phyloP scores from a whole-genome alignment of 202 grass and related monocot species.

The Carex sylvatica region DNA sequence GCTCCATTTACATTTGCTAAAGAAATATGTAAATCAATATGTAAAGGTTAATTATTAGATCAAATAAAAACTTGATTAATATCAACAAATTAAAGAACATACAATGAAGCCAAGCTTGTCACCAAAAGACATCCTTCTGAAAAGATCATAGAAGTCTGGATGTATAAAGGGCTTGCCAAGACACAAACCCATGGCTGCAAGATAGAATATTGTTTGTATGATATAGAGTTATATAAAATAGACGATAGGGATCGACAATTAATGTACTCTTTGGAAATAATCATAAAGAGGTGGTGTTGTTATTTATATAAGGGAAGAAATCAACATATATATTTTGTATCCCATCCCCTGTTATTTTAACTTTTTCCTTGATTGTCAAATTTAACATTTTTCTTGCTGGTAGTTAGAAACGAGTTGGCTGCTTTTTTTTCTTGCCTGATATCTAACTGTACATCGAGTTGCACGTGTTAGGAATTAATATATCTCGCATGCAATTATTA shows the following conservation, averaged over 20 bases:
- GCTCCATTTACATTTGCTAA: background rate
- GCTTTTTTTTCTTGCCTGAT: too few species aligned
- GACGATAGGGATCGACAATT: background rate
- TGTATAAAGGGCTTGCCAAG: conserved; percentile 33
- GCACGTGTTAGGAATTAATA: too few species aligned
- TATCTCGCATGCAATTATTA: too few species aligned
- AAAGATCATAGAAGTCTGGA: conserved; percentile 28
- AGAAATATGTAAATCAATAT: background rate
- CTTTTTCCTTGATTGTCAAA: too few species aligned
- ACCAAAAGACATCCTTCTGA: conserved; percentile 35
- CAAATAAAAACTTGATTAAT: background rate
- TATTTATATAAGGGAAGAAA: background rate
- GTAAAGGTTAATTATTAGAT: background rate
- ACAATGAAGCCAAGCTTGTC: conserved; percentile 44
- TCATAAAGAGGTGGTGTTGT: too few species aligned
- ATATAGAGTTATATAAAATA: background rate
- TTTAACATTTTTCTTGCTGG: too few species aligned
- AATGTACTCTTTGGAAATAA: background rate
- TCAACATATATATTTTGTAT: background rate
- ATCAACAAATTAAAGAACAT: conserved; percentile 22
- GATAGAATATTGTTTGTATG: background rate
- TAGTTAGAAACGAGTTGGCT: too few species aligned
- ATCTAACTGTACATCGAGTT: too few species aligned
- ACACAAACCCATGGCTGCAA: conserved; percentile 36
- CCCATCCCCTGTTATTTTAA: too few species aligned